phyloP scores from a whole-genome alignment of 179 eudicot species.

The Beta lomatogona region DNA sequence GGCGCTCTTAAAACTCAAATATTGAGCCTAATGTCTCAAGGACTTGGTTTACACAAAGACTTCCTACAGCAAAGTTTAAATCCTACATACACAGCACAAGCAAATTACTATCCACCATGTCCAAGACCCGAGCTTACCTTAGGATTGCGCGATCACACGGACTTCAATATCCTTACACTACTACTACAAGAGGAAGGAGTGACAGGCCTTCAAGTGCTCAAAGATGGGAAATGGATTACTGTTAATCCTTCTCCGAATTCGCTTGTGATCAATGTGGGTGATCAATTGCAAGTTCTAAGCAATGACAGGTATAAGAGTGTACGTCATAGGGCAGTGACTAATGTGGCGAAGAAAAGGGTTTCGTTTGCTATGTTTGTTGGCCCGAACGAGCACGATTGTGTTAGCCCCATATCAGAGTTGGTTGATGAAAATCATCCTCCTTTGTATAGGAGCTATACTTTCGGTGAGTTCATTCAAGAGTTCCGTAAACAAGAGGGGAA shows the following conservation, averaged over 20 bases:
- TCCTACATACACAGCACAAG: slow-evolving; percentile 30
- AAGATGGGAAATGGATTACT: slow-evolving; percentile 31
- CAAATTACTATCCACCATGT: slow-evolving; percentile 50
- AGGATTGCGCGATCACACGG: slow-evolving; percentile 40
- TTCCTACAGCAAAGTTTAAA: slow-evolving; percentile 17
- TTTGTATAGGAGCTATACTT: slow-evolving; percentile 15
- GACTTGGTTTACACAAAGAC: slow-evolving; percentile 41
- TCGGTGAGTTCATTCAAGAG: slow-evolving; percentile 28
- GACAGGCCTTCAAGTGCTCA: too few relatives aligned
- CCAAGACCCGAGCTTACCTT: slow-evolving; percentile 39
- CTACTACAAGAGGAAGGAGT: slow-evolving; percentile 17
- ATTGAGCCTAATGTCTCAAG: slow-evolving; percentile 40
- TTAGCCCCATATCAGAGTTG: slow-evolving; percentile 35
- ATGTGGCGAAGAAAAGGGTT: slow-evolving; percentile 20
- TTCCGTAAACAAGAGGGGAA: slow-evolving; percentile 31
- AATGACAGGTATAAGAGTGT: slow-evolving; percentile 32
- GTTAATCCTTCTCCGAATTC: slow-evolving; percentile 36
- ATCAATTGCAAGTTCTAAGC: slow-evolving; percentile 31
- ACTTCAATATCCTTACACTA: slow-evolving; percentile 33
- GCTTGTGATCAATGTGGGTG: slow-evolving; percentile 40
- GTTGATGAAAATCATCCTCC: slow-evolving; percentile 35
- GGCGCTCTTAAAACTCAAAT: slow-evolving; percentile 24
- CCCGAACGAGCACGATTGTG: slow-evolving; percentile 7
- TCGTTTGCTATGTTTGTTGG: slow-evolving; percentile 35
- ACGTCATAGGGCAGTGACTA: slow-evolving; percentile 33